phyloP scores from a whole-genome alignment of 177 flowering plant genomes.

The Telopea speciosissima region DNA sequence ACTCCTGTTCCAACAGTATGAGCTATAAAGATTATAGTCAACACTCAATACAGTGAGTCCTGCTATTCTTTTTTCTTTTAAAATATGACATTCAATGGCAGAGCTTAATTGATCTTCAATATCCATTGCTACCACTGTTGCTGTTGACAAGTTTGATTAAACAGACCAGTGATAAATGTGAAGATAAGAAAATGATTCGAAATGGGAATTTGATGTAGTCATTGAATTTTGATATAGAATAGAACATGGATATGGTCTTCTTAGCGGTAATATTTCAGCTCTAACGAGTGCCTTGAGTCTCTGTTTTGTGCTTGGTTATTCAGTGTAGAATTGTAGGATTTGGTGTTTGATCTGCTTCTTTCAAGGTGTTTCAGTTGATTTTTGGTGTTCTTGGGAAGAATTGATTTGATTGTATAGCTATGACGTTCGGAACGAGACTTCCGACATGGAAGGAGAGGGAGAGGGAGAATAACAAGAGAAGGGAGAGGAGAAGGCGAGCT shows the following conservation, averaged over 20 bases:
- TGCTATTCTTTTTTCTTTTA: no score
- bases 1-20: no score
- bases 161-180: no score
- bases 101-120: no score
- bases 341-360: conserved; percentile 2
- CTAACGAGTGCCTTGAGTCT: neutral
- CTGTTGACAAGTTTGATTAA: no score
- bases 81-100: no score
- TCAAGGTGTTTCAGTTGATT: neutral
- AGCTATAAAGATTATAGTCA: no score
- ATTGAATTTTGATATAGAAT: no score
- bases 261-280: neutral
- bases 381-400: neutral
- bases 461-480: conserved; percentile 67
- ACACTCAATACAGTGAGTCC: no score
- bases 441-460: conserved; percentile 69
- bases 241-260: conserved; percentile 2
- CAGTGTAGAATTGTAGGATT: neutral
- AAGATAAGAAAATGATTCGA: no score
- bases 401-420: conserved; percentile 5
- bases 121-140: no score
- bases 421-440: conserved; percentile 47
- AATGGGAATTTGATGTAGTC: no score
- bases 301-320: neutral
- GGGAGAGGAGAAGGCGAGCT: conserved; percentile 63